Percentiles rank a stretch among this genome's conserved stretches.
These are phyloP conservation scores for Nemophila menziesii DNA, from an alignment of 257 asterid genomes.

Conservation along the genomic window DNA sequence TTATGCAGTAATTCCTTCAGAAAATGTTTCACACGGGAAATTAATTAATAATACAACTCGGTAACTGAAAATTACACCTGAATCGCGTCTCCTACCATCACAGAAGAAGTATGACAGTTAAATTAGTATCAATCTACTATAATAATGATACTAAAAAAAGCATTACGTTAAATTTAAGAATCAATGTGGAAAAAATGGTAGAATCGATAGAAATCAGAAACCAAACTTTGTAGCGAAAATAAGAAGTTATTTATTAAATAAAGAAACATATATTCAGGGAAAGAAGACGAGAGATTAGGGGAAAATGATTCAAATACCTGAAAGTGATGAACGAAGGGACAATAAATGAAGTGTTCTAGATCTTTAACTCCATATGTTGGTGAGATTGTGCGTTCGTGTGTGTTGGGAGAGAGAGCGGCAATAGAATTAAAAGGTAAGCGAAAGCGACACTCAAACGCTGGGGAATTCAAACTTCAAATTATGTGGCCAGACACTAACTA, in stretches of 20 bases:
- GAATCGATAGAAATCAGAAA: background rate
- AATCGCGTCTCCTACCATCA: background rate
- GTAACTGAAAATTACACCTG: too few species aligned
- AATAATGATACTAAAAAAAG: too few species aligned
- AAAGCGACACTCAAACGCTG: background rate
- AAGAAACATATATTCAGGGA: background rate
- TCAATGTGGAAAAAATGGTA: background rate
- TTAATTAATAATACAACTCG: too few species aligned
- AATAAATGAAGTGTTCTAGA: background rate
- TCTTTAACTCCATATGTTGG: background rate
- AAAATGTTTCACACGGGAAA: too few species aligned
- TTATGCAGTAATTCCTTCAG: too few species aligned
- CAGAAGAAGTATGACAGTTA: background rate
- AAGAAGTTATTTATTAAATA: too few species aligned
- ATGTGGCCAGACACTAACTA: background rate
- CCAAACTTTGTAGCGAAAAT: background rate
- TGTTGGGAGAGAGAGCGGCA: background rate
- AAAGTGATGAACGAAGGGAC: background rate
- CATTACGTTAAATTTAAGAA: background rate
- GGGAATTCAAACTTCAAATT: background rate
- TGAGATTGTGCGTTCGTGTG: background rate
- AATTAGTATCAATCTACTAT: too few species aligned
- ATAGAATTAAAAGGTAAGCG: background rate
- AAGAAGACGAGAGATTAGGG: background rate
- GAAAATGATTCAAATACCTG: background rate